Evolutionary conservation across 2,329 filamentous ascomycete species (phyloP).

Genomic region (Beauveria asiatica): DNA sequence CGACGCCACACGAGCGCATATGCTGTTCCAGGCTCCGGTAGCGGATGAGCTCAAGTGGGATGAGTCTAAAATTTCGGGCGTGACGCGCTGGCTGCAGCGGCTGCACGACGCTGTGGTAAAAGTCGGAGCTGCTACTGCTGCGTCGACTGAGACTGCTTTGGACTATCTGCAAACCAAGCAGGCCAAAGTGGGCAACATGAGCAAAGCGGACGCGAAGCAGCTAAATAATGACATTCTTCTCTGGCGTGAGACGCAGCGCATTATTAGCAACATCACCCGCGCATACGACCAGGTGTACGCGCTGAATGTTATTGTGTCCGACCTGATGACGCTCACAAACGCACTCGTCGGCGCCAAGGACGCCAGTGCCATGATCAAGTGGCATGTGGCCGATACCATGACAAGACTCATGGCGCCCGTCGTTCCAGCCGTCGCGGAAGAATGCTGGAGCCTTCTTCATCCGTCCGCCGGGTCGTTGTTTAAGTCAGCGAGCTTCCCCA

Average conservation of each 20-base stretch:
- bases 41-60: conserved; percentile 84
- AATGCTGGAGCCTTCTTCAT: conserved; percentile 62
- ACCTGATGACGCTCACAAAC: conserved; percentile 77
- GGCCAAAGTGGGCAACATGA: conserved; percentile 23
- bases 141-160: conserved; percentile 18
- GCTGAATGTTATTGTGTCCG: conserved; percentile 75
- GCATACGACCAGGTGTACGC: conserved; percentile 65
- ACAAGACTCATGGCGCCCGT: conserved; percentile 71
- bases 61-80: conserved; percentile 68
- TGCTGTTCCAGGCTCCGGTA: conserved; percentile 82
- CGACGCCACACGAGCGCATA: conserved; percentile 76
- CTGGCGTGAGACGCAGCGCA: conserved; percentile 59
- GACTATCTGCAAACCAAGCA: conserved; percentile 29
- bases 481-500: conserved; percentile 49
- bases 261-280: conserved; percentile 56
- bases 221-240: conserved; percentile 43
- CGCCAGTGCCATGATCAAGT: conserved; percentile 34
- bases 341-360: conserved; percentile 39
- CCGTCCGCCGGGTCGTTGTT: conserved; percentile 33
- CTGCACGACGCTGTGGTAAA: conserved; percentile 49
- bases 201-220: conserved; percentile 23
- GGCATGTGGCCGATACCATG: conserved; percentile 45
- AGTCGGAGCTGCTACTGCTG: conserved; percentile 13
- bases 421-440: conserved; percentile 70
- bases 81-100: conserved; percentile 71